Percentiles rank a stretch among this genome's conserved stretches.
phyloP scores from a whole-genome alignment of 2,329 filamentous ascomycete genomes.

The Phoma sp. region DNA sequence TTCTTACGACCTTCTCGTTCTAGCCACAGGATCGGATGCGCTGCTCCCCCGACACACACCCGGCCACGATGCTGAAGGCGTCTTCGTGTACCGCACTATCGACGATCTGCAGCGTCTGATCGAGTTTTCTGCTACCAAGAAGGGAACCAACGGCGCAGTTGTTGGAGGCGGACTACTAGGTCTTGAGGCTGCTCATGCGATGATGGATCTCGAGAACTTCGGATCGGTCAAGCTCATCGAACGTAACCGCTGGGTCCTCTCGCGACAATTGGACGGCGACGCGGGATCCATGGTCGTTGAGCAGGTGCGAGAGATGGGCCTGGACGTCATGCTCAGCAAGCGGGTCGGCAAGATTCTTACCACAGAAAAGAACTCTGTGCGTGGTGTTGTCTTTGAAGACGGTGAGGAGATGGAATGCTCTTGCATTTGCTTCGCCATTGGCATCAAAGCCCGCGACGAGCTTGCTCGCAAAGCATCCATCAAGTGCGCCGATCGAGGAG shows the following conservation, averaged over 20 bases:
- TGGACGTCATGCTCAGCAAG: slow-evolving; percentile 81
- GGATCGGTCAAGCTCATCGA: slow-evolving; percentile 79
- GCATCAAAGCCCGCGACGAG: slow-evolving; percentile 80
- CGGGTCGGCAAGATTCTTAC: slow-evolving; percentile 74
- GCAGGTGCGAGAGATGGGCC: slow-evolving; percentile 76
- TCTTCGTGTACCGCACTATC: slow-evolving; percentile 90
- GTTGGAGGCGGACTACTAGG: slow-evolving; percentile 86
- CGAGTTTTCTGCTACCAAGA: slow-evolving; percentile 69
- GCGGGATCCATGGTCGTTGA: slow-evolving; percentile 82
- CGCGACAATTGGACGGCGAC: slow-evolving; percentile 80
- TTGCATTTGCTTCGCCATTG: slow-evolving; percentile 89
- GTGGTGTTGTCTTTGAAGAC: slow-evolving; percentile 79
- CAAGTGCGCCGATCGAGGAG: slow-evolving; percentile 72
- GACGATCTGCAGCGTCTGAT: slow-evolving; percentile 81
- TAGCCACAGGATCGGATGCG: slow-evolving; percentile 87
- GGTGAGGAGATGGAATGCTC: slow-evolving; percentile 77
- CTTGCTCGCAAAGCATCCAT: slow-evolving; percentile 74
- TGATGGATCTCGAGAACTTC: slow-evolving; percentile 83
- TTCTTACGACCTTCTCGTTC: slow-evolving; percentile 78
- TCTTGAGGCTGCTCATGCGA: slow-evolving; percentile 87
- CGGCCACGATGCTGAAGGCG: slow-evolving; percentile 78
- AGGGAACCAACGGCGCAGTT: slow-evolving; percentile 73
- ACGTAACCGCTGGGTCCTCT: slow-evolving; percentile 81
- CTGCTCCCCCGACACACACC: slow-evolving; percentile 74
- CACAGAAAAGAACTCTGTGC: slow-evolving; percentile 70